Base-by-base conservation (phyloP, 176 grass and related monocot genomes). In the Pharus latifolius region DNA sequence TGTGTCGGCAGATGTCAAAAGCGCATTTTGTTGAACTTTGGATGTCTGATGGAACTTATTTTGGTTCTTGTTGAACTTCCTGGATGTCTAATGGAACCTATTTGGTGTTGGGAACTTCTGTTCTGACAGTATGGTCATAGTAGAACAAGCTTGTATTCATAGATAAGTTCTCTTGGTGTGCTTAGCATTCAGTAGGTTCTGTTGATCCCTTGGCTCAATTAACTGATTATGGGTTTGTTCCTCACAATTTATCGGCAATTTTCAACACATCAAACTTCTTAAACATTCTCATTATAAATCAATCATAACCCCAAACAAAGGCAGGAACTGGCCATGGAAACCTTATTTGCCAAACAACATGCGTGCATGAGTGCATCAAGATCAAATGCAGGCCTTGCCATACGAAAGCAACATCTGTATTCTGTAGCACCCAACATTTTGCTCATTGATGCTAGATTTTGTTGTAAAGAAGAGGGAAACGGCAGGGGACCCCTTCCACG, bases 211-310 rank as follows among this genome's bases (percentile, higher is more conserved):
- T n/a, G 47, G 34, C 67, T 61, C 54, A 53, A 33, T 79, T 79
- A 61, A 62, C 45, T 10, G 29, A 41, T 34, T 9, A 18, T 40
- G 59, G 72, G 59, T 73, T 73, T 56, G 48, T 73, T 22, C 43
- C 58, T 47, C 68, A 56, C 49, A 80, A 56, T 56, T 72, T 73
- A 81, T 73, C 68, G 29, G 50, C 30, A 38, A 38, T 38, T n/a
- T n/a, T n/a, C n/a, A n/a, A n/a, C n/a, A n/a, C n/a, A n/a, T n/a
- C n/a, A n/a, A n/a, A n/a, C n/a, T n/a, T n/a, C n/a, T n/a, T n/a
- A n/a, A n/a, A n/a, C n/a, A n/a, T n/a, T n/a, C n/a, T n/a, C n/a
- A n/a, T n/a, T n/a, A n/a, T n/a, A n/a, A n/a, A n/a, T n/a, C n/a
- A n/a, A n/a, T n/a, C n/a, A n/a, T n/a, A n/a, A n/a, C n/a, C n/a